These are phyloP conservation scores for Kodamaea kaohsiungensis DNA, from an alignment of 805 yeast genomes.

Conservation along the genomic window DNA sequence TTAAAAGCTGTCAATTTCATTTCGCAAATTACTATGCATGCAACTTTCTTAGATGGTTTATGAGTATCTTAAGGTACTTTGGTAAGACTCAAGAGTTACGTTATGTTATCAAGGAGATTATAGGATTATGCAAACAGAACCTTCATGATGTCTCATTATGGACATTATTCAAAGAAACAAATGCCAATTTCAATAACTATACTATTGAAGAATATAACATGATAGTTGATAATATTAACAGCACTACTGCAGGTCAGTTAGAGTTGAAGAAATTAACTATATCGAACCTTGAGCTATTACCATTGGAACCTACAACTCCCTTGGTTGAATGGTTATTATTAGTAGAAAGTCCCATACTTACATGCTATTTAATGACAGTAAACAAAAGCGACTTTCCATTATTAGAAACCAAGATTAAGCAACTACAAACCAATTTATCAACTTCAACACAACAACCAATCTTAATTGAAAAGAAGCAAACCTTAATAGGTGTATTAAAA, in stretches of 20 bases:
- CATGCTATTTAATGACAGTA: slow-evolving; percentile 12
- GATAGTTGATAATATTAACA: not conserved
- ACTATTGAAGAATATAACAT: slow-evolving; percentile 12
- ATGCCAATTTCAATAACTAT: slow-evolving; percentile 5
- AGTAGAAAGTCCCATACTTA: slow-evolving; percentile 11
- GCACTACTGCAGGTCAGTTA: not conserved
- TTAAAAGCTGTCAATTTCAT: slow-evolving; percentile 35
- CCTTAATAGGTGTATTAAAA: not conserved
- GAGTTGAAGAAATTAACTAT: not conserved
- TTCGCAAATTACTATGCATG: slow-evolving; percentile 42
- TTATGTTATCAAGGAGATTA: not conserved
- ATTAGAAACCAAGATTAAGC: not conserved
- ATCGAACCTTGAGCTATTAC: not conserved
- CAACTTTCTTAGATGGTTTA: slow-evolving; percentile 32
- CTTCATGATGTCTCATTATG: slow-evolving; percentile 21
- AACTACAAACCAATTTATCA: not conserved
- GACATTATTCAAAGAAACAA: slow-evolving; percentile 13
- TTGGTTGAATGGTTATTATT: slow-evolving; percentile 17
- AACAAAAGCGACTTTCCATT: not conserved
- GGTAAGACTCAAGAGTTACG: not conserved
- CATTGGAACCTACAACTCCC: not conserved
- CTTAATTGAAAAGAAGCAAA: not conserved
- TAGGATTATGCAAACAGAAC: slow-evolving; percentile 11
- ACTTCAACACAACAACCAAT: not conserved
- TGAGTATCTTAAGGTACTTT: slow-evolving; percentile 12